Evolutionary conservation across 176 grass and related monocot species (phyloP), one percentile per base, ranked within the genome.

Genomic region (Oryza australiensis): DNA sequence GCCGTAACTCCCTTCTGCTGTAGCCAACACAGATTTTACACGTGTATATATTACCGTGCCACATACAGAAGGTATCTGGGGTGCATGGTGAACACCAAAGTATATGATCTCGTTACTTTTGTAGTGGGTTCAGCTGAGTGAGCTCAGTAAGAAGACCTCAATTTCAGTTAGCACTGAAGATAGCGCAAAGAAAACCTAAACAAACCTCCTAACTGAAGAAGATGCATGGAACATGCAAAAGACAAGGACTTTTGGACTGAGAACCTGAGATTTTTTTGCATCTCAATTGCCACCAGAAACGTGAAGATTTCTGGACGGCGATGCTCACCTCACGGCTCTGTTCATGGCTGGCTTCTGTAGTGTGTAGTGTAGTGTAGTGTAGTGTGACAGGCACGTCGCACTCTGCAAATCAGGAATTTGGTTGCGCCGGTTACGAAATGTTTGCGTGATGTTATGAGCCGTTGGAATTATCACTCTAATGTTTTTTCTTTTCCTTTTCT

Each of bases 251-350:
- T 72, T 74, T 74, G 27, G 27, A 22, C 55, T 22, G 55, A 24
- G 55, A 60, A 60, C 9, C 45, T 32, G 45, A 32, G 71, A 74
- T 74, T 74, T 74, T 74, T 22, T 37, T 37, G 38, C 49, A 35
- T 30, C 22, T 62, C 12, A 4, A 12, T 77, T 29, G 14, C 35
- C 14, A 41, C 23, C 8, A 60, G 23, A 27, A 46, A 27, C 20
- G 22, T 22, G 30, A 20, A 22, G 14, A 1, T 53, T 62, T 66
- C 37, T 32, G 18, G n/a, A 38, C 12, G 12, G 14, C 40, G 33
- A 22, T 70, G 22, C 22, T 71, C 5, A 5, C 33, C 28, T 71
- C 3, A 5, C 33, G 13, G 12, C n/a, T 18, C 3, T 63, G 27
- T 64, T 20, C 13, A 40, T 23, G 26, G 68, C 3, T 42, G 34